A percentile compares a stretch with the other conserved stretches of the same genome.
These are phyloP conservation scores for Boletus barrowsii DNA, from an alignment of 768 basidiomycete genomes.

Conservation along the genomic window DNA sequence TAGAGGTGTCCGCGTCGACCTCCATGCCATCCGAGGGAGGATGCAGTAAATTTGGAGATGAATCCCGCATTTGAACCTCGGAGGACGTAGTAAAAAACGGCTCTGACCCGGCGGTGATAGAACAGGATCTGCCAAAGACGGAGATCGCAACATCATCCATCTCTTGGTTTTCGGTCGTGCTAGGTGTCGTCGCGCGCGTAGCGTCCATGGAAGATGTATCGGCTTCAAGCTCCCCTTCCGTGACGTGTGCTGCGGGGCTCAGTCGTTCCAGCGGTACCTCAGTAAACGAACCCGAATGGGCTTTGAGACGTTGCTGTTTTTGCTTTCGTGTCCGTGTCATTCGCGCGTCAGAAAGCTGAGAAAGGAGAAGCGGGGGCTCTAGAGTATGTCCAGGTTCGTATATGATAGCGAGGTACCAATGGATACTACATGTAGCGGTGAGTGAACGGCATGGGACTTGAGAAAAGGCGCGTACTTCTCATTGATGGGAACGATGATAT, in stretches of 20 bases:
- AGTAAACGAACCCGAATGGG: neutral
- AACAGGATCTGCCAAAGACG: conserved; percentile 15
- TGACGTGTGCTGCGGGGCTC: neutral
- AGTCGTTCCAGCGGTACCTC: conserved; percentile 2
- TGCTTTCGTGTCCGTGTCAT: conserved; percentile 25
- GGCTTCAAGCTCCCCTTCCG: conserved; percentile 8
- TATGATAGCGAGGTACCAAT: conserved; percentile 98
- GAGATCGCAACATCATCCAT: conserved; percentile 8
- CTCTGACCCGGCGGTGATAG: conserved; percentile 9
- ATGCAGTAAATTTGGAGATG: conserved; percentile 16
- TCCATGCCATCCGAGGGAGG: conserved; percentile 28
- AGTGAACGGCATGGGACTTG: neutral
- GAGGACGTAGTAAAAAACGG: conserved; percentile 6
- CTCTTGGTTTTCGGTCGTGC: conserved; percentile 12
- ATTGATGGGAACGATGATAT: conserved; percentile 93
- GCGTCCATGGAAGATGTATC: conserved; percentile 15
- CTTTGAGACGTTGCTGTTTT: conserved; percentile 4
- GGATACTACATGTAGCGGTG: conserved; percentile 52
- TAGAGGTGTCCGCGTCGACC: conserved; percentile 14
- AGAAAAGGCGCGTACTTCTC: conserved; percentile 65
- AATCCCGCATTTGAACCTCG: conserved; percentile 9
- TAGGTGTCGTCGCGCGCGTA: conserved; percentile 23
- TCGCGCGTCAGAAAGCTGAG: conserved; percentile 7
- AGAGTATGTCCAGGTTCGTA: conserved; percentile 69
- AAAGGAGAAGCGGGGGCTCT: conserved; percentile 42